Evolutionary conservation across 768 basidiomycete species (phyloP), one percentile per base, ranked within the genome.

Genomic region (Coprinopsis sp.): DNA sequence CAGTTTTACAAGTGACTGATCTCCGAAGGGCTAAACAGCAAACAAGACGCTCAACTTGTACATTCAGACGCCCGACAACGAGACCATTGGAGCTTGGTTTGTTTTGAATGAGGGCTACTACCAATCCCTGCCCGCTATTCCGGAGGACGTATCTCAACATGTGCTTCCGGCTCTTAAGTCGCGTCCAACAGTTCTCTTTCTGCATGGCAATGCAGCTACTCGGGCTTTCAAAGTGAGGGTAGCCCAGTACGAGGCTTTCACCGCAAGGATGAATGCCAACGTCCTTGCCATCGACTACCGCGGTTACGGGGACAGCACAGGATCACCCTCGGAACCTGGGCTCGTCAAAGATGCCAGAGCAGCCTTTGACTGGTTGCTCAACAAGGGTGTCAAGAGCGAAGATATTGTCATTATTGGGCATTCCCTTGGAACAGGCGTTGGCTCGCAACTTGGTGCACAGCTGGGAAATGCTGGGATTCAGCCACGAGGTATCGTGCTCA

Each of bases 201-300:
- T 94, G 33, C 95, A 97, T 53, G 95, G 95, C 8, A 95, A 95
- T 51, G 85, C 83, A 0, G 93, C 73, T 0, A 91, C 87, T 0
- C 79, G 94, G 13, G 88, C 88, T 0, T 71, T 78, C 5, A 52
- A 67, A 1, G 74, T 72, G 33, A 85, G 94, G 10, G 70, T 93
- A n/a, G 73, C 72, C 14, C 74, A 82, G 30, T 91, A 91, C 58
- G 65, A 73, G 14, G 72, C 77, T 0, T 83, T 84, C 57, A 74
- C 87, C 0, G 76, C 82, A 2, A 76, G 84, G 1, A 66, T 90
- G 6, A 68, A 70, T 14, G 77, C 77, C 16, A 94, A 94, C 61
- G 83, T 96, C 12, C 68, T 97, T 21, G 82, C 81, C 1, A 80
- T 91, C 28, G 95, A 98, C 65, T 98, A 97, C 61, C 80, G 94